Percentiles rank a stretch among this genome's conserved stretches.
Conservation (phyloP, 2,329 filamentous ascomycete genomes). For the Talaromyces atroroseus region DNA sequence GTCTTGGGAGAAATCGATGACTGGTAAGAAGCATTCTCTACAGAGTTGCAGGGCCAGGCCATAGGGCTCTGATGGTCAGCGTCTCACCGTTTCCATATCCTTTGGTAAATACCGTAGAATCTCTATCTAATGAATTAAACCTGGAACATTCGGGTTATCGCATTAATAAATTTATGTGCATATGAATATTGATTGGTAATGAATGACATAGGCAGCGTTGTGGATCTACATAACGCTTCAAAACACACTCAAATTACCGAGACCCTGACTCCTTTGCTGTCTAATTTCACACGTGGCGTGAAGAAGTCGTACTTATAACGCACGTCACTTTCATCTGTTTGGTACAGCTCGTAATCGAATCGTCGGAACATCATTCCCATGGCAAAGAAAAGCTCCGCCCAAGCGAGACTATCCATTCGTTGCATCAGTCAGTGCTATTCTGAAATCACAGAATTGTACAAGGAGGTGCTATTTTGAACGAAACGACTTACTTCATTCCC, state of each 20-base stretch:
- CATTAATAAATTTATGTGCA: too few species aligned
- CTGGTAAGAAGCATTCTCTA: background rate
- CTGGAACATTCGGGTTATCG: too few species aligned
- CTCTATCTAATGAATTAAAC: too few species aligned
- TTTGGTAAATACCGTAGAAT: too few species aligned
- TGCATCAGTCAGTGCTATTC: background rate
- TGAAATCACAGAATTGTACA: background rate
- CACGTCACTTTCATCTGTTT: constrained; percentile 11
- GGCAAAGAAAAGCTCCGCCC: constrained; percentile 29
- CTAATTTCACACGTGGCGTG: constrained; percentile 19
- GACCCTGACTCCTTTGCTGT: constrained; percentile 22
- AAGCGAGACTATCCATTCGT: constrained; percentile 26
- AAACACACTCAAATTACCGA: constrained; percentile 11
- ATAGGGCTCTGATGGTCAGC: background rate
- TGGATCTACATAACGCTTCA: background rate
- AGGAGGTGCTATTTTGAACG: too few species aligned
- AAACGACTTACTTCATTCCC: constrained; percentile 17
- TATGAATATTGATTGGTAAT: background rate
- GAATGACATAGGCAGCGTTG: background rate
- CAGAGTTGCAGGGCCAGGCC: background rate
- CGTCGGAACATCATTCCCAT: constrained; percentile 12
- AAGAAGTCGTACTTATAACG: constrained; percentile 10
- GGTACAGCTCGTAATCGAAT: constrained; percentile 11
- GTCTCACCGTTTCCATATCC: background rate
- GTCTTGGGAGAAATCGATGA: background rate